Conservation (phyloP, 768 basidiomycete genomes). For the Favolaschia claudopus region DNA sequence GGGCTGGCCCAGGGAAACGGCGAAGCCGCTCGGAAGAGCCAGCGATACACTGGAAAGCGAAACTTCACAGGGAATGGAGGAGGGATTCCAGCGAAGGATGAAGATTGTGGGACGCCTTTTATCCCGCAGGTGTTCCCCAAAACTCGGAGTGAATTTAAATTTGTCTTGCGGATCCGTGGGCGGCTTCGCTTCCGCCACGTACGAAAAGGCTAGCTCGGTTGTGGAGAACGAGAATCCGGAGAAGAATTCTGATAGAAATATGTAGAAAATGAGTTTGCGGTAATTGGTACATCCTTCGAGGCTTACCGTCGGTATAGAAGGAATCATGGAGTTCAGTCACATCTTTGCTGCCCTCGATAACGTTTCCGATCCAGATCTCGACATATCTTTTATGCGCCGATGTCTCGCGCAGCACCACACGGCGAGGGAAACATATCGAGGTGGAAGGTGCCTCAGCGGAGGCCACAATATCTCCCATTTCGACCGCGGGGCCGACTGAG, state of each 20-base stretch:
- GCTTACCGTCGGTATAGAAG: constrained; percentile 68
- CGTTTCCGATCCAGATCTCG: constrained; percentile 62
- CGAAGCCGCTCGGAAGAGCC: constrained; percentile 8
- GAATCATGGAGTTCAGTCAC: constrained; percentile 65
- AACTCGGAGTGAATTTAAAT: constrained; percentile 63
- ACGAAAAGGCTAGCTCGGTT: constrained; percentile 60
- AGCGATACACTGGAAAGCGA: constrained; percentile 19
- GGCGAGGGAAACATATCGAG: constrained; percentile 38
- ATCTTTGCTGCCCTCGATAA: constrained; percentile 55
- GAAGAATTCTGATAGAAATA: constrained; percentile 51
- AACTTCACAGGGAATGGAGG: constrained; percentile 10
- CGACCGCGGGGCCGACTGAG: constrained; percentile 38
- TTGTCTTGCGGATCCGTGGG: constrained; percentile 40
- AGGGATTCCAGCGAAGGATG: constrained; percentile 55
- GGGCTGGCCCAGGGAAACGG: constrained; percentile 62
- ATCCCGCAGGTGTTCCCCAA: constrained; percentile 68
- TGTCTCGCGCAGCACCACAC: constrained; percentile 55
- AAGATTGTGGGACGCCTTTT: constrained; percentile 63
- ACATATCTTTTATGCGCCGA: constrained; percentile 56
- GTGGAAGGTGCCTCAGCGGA: constrained; percentile 47
- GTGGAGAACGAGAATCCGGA: constrained; percentile 62
- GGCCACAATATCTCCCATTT: constrained; percentile 48
- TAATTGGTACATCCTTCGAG: background rate
- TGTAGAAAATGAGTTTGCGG: background rate
- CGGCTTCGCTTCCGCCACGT: constrained; percentile 64